Evolutionary conservation across 768 basidiomycete genomes (phyloP).

Genomic region (Chalciporus sphaerocephalus): DNA sequence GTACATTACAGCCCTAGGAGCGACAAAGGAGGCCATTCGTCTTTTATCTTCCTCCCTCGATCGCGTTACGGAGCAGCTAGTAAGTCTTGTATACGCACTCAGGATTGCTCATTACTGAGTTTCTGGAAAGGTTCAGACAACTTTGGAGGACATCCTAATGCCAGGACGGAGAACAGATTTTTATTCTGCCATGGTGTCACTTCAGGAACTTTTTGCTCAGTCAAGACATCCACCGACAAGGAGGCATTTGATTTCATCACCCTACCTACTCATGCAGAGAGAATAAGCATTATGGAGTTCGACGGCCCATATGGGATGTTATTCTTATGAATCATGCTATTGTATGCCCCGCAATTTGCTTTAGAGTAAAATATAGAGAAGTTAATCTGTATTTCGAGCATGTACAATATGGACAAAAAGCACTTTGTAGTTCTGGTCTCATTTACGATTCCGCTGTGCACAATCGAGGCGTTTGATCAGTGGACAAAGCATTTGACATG

Average conservation of each 20-base stretch:
- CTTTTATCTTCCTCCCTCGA: constrained; percentile 27
- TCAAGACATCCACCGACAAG: constrained; percentile 8
- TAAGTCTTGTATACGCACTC: constrained; percentile 2
- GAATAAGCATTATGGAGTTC: constrained; percentile 16
- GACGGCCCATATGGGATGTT: constrained; percentile 17
- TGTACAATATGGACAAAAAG: constrained; percentile 4
- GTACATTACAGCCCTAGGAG: constrained; percentile 21
- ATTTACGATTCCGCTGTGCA: no score
- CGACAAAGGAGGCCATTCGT: constrained; percentile 14
- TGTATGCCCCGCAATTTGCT: constrained; percentile 7
- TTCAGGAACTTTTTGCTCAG: constrained; percentile 21
- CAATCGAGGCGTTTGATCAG: no score
- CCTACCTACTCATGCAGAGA: constrained; percentile 2
- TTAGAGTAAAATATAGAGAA: constrained; percentile 10
- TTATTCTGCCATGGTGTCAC: constrained; percentile 12
- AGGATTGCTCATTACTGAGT: background rate
- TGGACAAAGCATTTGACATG: no score
- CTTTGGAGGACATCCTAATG: constrained; percentile 12
- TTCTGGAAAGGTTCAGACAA: constrained; percentile 17
- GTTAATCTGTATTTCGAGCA: constrained; percentile 6
- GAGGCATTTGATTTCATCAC: constrained; percentile 3
- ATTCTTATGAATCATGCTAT: constrained; percentile 11
- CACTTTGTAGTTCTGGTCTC: background rate
- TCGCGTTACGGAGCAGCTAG: constrained; percentile 26
- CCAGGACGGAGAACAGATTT: constrained; percentile 9